Evolutionary conservation across 257 asterid genomes (phyloP), one percentile per base, ranked within the genome.

Genomic region (Solanum neorickii): DNA sequence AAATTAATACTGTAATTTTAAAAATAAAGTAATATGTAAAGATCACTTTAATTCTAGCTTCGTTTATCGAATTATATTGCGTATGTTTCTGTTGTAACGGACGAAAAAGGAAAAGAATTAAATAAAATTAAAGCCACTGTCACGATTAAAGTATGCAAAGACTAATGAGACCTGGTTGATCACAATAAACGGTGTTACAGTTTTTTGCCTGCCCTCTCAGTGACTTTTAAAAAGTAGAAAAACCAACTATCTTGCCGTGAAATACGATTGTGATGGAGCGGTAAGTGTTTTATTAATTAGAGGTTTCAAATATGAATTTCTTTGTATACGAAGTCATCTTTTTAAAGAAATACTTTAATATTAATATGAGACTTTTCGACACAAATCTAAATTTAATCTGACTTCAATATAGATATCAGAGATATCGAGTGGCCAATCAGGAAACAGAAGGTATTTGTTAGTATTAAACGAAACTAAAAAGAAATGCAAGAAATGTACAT

Each of bases 271-370:
- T 56, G 25, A 25, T 7, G 25, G 5, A 56, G 5, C 20, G 12
- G 0, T 3, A 56, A 56, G 2, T 56, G 1, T 5, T 52, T 56
- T 56, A 1, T 20, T 56, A 3, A 56, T 56, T 12, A 20, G 2
- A 56, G 2, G 0, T 56, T 56, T 56, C 0, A 5, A 56, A 11
- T 7, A 18, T 1, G 12, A 20, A 20, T 20, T 56, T 18, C 0
- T 4, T 56, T 56, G 2, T 7, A 11, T 20, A 56, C 3, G 0
- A 56, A 56, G 11, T 56, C 5, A 1, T 1, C 1, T 56, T 56
- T 56, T 2, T 56, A 18, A 56, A 56, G 2, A 0, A 56, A 0
- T 0, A 18, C 5, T 56, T 56, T 7, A 56, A 8, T 1, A 0
- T 56, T 3, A 3, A 56, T 18, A 56, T 56, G 5, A 56, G 12